Conservation (phyloP, 371 early-diverging fungal species). For the Apophysomyces elegans region DNA sequence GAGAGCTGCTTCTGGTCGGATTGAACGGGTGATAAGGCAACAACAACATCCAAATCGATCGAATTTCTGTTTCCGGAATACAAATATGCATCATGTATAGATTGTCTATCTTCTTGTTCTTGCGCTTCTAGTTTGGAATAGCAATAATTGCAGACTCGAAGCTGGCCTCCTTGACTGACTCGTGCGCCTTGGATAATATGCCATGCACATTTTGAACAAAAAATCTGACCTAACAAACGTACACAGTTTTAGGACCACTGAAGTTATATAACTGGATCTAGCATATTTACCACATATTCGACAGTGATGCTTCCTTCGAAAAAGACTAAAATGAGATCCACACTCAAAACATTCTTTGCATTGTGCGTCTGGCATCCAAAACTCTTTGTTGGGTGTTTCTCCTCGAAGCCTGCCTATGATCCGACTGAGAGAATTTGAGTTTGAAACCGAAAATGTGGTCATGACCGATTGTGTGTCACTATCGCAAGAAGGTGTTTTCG, state of each 20-base stretch:
- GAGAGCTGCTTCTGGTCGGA: constrained; percentile 21
- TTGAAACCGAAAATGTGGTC: constrained; percentile 51
- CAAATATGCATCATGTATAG: constrained; percentile 20
- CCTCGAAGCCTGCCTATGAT: constrained; percentile 47
- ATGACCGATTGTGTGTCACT: constrained; percentile 60
- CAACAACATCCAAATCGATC: constrained; percentile 12
- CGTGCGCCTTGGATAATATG: constrained; percentile 65
- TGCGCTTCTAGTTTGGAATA: constrained; percentile 55
- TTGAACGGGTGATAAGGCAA: constrained; percentile 17
- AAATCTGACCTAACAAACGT: constrained; percentile 57
- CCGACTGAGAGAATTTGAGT: constrained; percentile 19
- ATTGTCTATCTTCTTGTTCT: constrained; percentile 38
- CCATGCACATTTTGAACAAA: constrained; percentile 73
- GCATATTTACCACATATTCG: constrained; percentile 72
- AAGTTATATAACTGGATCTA: neutral
- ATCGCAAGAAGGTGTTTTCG: constrained; percentile 37
- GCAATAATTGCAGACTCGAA: constrained; percentile 76
- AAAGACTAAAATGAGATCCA: constrained; percentile 66
- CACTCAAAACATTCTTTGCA: constrained; percentile 82
- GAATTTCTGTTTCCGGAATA: constrained; percentile 18
- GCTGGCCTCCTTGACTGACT: constrained; percentile 60
- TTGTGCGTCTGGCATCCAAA: constrained; percentile 85
- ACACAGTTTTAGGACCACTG: neutral
- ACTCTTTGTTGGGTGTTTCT: constrained; percentile 63
- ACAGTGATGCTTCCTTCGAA: constrained; percentile 83